These are phyloP conservation scores for Aspergillus asperescens DNA, from an alignment of 495 filamentous ascomycete species.

Conservation along the genomic window DNA sequence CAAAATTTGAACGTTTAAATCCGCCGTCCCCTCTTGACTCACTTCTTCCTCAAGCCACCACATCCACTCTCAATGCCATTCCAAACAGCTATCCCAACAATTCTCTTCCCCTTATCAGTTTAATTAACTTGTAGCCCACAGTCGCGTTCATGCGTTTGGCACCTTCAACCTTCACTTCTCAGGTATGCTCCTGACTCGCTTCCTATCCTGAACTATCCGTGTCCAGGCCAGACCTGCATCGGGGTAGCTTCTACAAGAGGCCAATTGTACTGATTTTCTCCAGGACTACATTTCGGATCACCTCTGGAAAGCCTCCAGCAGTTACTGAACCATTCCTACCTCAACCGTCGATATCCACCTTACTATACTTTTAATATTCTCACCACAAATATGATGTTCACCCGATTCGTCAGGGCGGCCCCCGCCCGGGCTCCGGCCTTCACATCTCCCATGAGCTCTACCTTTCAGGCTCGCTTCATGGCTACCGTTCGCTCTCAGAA, in stretches of 20 bases:
- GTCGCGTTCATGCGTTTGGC: slow-evolving; percentile 90
- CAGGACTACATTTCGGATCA: slow-evolving; percentile 99
- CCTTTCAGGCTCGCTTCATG: slow-evolving; percentile 54
- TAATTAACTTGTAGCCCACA: slow-evolving; percentile 39
- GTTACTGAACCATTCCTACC: slow-evolving; percentile 49
- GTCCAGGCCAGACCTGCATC: no score
- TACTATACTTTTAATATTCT: slow-evolving; percentile 27
- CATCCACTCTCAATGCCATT: slow-evolving; percentile 22
- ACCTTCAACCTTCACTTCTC: slow-evolving; percentile 91
- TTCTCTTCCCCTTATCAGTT: slow-evolving; percentile 13
- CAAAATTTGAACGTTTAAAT: slow-evolving; percentile 23
- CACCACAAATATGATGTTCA: slow-evolving; percentile 57
- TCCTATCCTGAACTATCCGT: background rate
- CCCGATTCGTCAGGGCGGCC: slow-evolving; percentile 57
- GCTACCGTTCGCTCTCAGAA: slow-evolving; percentile 63
- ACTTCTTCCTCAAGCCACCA: slow-evolving; percentile 11
- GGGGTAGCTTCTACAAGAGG: background rate
- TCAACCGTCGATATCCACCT: background rate
- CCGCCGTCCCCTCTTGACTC: slow-evolving; percentile 21
- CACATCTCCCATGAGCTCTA: slow-evolving; percentile 43
- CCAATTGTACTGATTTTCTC: slow-evolving; percentile 17
- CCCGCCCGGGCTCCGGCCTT: slow-evolving; percentile 49
- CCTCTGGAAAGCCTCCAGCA: slow-evolving; percentile 91
- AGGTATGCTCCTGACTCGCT: slow-evolving; percentile 55
- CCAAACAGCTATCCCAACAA: slow-evolving; percentile 18